Evolutionary conservation across 768 basidiomycete species (phyloP).

Genomic region (Gymnopilus junonius): DNA sequence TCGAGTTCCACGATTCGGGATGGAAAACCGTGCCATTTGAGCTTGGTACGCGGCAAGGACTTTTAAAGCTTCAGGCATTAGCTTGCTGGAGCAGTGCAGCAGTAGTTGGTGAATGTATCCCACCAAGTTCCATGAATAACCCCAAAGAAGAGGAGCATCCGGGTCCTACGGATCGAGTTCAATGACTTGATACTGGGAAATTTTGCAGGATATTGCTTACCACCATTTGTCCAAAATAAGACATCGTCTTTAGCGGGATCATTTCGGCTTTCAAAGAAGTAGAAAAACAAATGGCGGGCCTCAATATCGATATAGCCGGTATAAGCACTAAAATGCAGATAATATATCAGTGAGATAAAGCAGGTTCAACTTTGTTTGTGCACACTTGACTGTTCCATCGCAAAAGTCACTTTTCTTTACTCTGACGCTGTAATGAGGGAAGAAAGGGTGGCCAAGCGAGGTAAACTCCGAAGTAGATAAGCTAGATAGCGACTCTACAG

Average conservation of each 20-base stretch:
- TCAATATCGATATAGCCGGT: slow-evolving; percentile 72
- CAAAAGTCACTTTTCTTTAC: slow-evolving; percentile 62
- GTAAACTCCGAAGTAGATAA: slow-evolving; percentile 39
- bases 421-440: slow-evolving; percentile 56
- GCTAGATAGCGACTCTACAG: slow-evolving; percentile 33
- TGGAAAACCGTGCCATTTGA: slow-evolving; percentile 55
- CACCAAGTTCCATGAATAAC: slow-evolving; percentile 75
- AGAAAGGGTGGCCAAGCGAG: slow-evolving; percentile 48
- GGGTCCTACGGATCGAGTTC: slow-evolving; percentile 33
- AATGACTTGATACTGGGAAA: background rate
- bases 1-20: slow-evolving; percentile 68
- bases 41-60: slow-evolving; percentile 68
- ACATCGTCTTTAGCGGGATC: slow-evolving; percentile 63
- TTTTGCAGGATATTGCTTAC: too few species aligned
- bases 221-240: slow-evolving; percentile 59
- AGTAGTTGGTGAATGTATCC: background rate
- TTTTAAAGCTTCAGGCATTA: slow-evolving; percentile 30
- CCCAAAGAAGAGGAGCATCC: slow-evolving; percentile 55
- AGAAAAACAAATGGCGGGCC: slow-evolving; percentile 69
- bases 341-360: background rate
- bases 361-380: background rate
- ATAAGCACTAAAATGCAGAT: slow-evolving; percentile 43
- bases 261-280: slow-evolving; percentile 74
- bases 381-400: slow-evolving; percentile 58
- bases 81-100: background rate